Evolutionary conservation across 139 green algal genomes (phyloP).

Genomic region (Chlorella sp.): DNA sequence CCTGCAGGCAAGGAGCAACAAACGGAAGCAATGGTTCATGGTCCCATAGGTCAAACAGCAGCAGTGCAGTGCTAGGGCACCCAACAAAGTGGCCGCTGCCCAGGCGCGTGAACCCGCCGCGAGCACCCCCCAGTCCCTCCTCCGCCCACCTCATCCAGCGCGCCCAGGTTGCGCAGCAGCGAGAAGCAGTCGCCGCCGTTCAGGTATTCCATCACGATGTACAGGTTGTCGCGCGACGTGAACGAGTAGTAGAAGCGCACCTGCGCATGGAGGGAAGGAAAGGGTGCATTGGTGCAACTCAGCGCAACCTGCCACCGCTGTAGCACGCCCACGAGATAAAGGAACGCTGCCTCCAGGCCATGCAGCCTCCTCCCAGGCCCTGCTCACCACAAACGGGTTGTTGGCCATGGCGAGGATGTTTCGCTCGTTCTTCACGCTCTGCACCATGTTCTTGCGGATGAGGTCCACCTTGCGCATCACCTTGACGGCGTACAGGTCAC

Average conservation of each 20-base stretch:
- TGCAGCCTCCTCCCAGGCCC: neutral
- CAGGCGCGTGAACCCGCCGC: too few species aligned
- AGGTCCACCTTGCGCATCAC: slow-evolving; percentile 95
- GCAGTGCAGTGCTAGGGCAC: too few species aligned
- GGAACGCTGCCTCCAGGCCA: neutral
- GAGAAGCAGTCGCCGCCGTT: slow-evolving; percentile 89
- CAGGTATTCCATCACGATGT: slow-evolving; percentile 99
- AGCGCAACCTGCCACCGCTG: too few species aligned
- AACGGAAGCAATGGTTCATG: too few species aligned
- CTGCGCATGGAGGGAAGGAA: neutral
- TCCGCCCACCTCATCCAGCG: slow-evolving; percentile 73
- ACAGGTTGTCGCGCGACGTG: slow-evolving; percentile 91
- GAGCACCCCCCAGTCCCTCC: too few species aligned
- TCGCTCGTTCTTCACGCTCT: slow-evolving; percentile 91
- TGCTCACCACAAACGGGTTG: slow-evolving; percentile 83
- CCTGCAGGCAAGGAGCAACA: too few species aligned
- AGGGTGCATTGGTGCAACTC: too few species aligned
- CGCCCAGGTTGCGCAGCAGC: slow-evolving; percentile 83
- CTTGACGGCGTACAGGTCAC: slow-evolving; percentile 88
- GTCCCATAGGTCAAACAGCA: too few species aligned
- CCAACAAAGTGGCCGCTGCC: too few species aligned
- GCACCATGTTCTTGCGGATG: slow-evolving; percentile 96
- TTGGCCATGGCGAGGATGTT: slow-evolving; percentile 93
- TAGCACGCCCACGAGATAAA: too few species aligned
- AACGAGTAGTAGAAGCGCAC: slow-evolving; percentile 95